Percentiles rank a stretch among this genome's conserved stretches.
Conservation (phyloP, 139 green algal genomes). For the Micromonas commoda region DNA sequence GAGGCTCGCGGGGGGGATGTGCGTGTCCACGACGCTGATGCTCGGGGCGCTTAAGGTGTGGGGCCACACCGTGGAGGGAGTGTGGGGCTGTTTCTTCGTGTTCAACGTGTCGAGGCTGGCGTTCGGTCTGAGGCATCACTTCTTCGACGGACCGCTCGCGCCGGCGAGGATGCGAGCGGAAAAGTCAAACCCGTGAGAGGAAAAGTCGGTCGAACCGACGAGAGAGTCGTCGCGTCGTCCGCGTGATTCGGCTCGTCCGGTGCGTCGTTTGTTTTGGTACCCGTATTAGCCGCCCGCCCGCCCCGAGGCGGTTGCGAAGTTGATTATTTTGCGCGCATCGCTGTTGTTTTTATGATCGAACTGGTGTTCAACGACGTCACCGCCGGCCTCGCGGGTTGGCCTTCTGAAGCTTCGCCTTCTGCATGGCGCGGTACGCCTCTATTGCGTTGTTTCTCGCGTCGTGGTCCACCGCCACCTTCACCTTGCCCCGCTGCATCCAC, state of each 20-base stretch:
- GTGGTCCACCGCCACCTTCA: not conserved
- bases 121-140: constrained; percentile 24
- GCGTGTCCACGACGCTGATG: constrained; percentile 13
- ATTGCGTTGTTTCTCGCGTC: not conserved
- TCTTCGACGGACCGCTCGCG: constrained; percentile 14
- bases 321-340: too few species aligned
- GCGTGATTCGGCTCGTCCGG: too few species aligned
- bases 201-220: too few species aligned
- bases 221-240: too few species aligned
- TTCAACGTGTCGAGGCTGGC: constrained; percentile 27
- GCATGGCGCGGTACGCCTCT: not conserved
- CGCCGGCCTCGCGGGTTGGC: not conserved
- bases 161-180: not conserved
- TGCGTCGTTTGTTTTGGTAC: too few species aligned
- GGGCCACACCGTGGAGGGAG: constrained; percentile 15
- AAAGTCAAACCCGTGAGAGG: not conserved
- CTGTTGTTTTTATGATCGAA: too few species aligned
- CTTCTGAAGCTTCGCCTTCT: not conserved
- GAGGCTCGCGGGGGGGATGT: constrained; percentile 11
- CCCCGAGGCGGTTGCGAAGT: too few species aligned
- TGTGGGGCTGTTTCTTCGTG: constrained; percentile 29
- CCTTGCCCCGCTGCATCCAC: not conserved
- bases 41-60: constrained; percentile 14
- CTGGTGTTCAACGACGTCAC: too few species aligned
- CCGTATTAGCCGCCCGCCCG: too few species aligned